Percentiles rank a stretch among this genome's conserved stretches.
phyloP scores from a whole-genome alignment of 768 basidiomycete genomes.

The Ramaria sp. region DNA sequence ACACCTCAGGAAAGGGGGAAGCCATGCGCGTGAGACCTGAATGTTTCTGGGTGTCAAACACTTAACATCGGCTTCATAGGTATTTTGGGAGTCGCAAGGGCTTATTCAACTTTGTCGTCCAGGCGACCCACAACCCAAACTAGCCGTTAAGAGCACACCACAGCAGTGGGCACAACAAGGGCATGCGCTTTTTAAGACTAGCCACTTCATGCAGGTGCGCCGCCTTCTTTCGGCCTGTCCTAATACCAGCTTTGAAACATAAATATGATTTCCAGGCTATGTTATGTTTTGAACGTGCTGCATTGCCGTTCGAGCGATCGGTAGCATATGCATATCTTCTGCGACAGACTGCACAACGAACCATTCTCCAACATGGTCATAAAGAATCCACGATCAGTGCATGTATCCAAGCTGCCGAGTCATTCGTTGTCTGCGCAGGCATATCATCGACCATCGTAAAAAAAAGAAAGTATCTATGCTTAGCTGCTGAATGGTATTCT shows the following conservation, averaged over 20 bases:
- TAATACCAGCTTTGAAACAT: not conserved
- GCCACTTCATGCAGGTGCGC: not conserved
- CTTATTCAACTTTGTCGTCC: conserved; percentile 41
- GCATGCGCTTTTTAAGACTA: not conserved
- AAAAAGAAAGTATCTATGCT: conserved; percentile 25
- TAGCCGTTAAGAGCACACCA: conserved; percentile 25
- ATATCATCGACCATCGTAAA: conserved; percentile 13
- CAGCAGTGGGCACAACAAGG: not conserved
- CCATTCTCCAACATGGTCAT: conserved; percentile 17
- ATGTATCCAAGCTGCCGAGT: conserved; percentile 36
- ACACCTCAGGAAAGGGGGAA: conserved; percentile 43
- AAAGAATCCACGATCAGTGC: conserved; percentile 22
- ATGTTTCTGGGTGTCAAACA: not conserved
- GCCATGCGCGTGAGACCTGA: conserved; percentile 41
- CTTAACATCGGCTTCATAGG: conserved; percentile 21
- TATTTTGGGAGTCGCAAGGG: conserved; percentile 36
- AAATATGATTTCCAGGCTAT: conserved; percentile 30
- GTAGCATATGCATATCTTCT: conserved; percentile 45
- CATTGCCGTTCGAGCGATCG: conserved; percentile 28
- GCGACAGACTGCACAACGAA: conserved; percentile 36
- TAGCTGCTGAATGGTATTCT: conserved; percentile 38
- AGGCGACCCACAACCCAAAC: conserved; percentile 36
- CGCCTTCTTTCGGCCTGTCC: not conserved
- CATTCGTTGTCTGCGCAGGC: conserved; percentile 34
- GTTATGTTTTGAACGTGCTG: conserved; percentile 43